Evolutionary conservation across 202 grass and related monocot genomes (phyloP).

Genomic region (Panicum virgatum): DNA sequence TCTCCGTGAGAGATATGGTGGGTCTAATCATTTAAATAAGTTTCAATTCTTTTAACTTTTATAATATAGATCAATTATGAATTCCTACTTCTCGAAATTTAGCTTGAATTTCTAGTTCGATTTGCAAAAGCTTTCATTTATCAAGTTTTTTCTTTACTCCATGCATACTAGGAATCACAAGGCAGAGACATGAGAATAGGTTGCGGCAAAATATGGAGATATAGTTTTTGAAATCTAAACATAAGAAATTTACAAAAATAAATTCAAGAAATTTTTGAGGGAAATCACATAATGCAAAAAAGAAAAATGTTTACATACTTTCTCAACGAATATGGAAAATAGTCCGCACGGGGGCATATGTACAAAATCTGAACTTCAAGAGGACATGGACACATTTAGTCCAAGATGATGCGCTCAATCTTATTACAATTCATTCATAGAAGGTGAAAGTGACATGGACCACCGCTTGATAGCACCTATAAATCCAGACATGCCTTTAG

Average conservation of each 20-base stretch:
- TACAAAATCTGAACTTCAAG: neutral
- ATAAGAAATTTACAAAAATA: neutral
- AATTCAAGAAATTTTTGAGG: too few species aligned
- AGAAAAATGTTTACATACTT: neutral
- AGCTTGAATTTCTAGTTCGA: neutral
- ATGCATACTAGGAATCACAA: neutral
- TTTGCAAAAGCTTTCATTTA: neutral
- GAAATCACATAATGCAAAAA: too few species aligned
- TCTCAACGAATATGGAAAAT: neutral
- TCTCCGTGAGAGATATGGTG: too few species aligned
- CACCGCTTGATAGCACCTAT: neutral
- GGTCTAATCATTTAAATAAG: too few species aligned
- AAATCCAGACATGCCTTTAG: constrained; percentile 9
- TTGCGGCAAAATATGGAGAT: neutral
- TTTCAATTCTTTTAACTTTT: too few species aligned
- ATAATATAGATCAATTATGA: neutral
- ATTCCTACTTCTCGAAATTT: neutral
- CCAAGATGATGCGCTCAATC: neutral
- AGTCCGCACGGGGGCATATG: neutral
- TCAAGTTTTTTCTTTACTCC: neutral
- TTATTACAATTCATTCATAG: constrained; percentile 8
- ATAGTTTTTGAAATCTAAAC: neutral
- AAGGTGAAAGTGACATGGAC: constrained; percentile 5
- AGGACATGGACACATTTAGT: neutral
- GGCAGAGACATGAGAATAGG: neutral